Evolutionary conservation across 2,329 filamentous ascomycete genomes (phyloP), one percentile per base, ranked within the genome.

Genomic region (Colletotrichum sp.): DNA sequence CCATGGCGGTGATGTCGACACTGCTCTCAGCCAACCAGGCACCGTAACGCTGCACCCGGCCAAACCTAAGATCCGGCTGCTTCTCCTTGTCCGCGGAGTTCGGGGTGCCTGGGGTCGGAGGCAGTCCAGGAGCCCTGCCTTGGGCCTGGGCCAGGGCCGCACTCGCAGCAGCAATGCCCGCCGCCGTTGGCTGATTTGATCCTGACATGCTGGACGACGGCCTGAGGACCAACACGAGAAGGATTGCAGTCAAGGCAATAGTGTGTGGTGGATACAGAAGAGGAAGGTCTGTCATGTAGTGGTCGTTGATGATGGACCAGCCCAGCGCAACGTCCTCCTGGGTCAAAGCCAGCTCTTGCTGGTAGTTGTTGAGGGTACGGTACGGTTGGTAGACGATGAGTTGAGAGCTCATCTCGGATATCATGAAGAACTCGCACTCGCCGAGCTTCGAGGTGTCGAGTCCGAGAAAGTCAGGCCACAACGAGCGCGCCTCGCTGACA

Each of bases 381-480:
- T 98, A 98, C 1, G 96, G 96, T 82, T 98, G 95, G 84, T 98
- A 95, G 22, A 98, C 88, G 82, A 98, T 98, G 79, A 98, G 90
- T 80, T 98, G 95, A 6, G 95, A 96, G 84, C 92, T 94, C 91
- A 98, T 94, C 82, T 98, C 96, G 30, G 95, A 96, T 80, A 98
- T 98, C 72, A 98, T 89, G 75, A 92, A 95, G 86, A 98, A 98
- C 83, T 98, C 96, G 90, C 95, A 98, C 87, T 98, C 96, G 80
- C 96, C 96, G 52, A 98, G 90, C 81, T 95, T 95, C 71, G 94
- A 93, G 11, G 95, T 94, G 84, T 98, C 96, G 74, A 93, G 91
- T 55, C 91, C 89, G 79, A 95, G 92, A 75, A 94, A 91, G 78
- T 96, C 95, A 81, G 95, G 93, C 95, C 95, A 98, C 76, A 98